These are phyloP conservation scores for Penicillium steckii DNA, from an alignment of 495 filamentous ascomycete species.

Conservation along the genomic window DNA sequence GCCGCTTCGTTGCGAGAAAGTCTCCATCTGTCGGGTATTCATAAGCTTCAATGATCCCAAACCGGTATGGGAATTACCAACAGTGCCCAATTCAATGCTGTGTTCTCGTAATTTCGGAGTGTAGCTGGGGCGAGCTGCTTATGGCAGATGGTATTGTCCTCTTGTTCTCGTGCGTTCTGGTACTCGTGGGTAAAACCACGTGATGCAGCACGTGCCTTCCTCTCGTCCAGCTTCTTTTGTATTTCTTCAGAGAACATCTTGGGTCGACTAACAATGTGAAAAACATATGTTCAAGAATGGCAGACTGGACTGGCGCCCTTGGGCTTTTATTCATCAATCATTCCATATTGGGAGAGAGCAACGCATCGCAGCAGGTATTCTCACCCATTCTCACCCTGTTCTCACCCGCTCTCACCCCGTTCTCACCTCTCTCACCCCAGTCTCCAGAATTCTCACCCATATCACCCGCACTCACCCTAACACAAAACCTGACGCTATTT, in stretches of 20 bases:
- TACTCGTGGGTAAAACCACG: constrained; percentile 21
- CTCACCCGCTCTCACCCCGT: constrained; percentile 7
- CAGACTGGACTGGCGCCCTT: background rate
- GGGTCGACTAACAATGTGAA: background rate
- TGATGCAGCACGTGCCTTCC: constrained; percentile 14
- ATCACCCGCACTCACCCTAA: too few species aligned
- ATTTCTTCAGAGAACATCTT: constrained; percentile 4
- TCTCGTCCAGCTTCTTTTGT: constrained; percentile 11
- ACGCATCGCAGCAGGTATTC: background rate
- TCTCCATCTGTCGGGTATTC: constrained; percentile 8
- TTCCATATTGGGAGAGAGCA: background rate
- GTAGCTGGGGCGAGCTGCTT: constrained; percentile 18
- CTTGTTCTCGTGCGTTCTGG: constrained; percentile 13
- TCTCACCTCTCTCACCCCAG: too few species aligned
- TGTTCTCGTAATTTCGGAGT: constrained; percentile 17
- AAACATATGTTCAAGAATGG: background rate
- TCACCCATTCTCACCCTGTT: constrained; percentile 5
- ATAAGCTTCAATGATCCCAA: background rate
- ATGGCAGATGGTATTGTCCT: constrained; percentile 14
- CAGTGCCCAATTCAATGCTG: constrained; percentile 9
- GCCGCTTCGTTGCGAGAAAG: constrained; percentile 10
- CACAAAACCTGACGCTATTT: too few species aligned
- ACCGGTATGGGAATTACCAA: constrained; percentile 5
- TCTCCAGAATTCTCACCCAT: too few species aligned
- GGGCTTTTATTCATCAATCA: background rate